Percentiles rank a stretch among this genome's conserved stretches.
Evolutionary conservation across 2,329 filamentous ascomycete species (phyloP).

Genomic region (Aspergillus niger): DNA sequence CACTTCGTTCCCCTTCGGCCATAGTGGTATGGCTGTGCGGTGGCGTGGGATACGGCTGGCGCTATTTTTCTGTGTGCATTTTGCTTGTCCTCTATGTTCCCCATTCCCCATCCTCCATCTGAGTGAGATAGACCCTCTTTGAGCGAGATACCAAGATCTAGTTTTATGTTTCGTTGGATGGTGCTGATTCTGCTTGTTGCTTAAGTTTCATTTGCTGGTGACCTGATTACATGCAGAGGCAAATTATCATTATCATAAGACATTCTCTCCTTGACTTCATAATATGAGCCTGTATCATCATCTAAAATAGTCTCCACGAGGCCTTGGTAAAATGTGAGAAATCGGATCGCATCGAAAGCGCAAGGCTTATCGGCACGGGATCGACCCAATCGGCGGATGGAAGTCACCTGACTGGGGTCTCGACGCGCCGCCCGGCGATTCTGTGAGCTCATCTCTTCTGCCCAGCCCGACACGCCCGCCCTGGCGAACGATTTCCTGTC

Average conservation of each 20-base stretch:
- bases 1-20: constrained; percentile 21
- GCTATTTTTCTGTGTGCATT: constrained; percentile 38
- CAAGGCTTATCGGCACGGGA: constrained; percentile 19
- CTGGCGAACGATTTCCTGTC: constrained; percentile 16
- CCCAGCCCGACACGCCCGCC: constrained; percentile 29
- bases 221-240: constrained; percentile 5
- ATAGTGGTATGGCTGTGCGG: constrained; percentile 36
- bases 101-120: constrained; percentile 31
- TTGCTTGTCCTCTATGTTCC: constrained; percentile 31
- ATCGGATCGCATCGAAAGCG: not conserved
- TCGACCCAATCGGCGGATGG: constrained; percentile 14
- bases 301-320: not conserved
- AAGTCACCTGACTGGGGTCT: constrained; percentile 34
- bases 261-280: not conserved
- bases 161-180: constrained; percentile 30
- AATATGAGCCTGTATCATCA: not conserved
- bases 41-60: constrained; percentile 40
- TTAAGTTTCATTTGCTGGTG: constrained; percentile 6
- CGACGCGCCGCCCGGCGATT: constrained; percentile 32
- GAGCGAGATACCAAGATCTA: constrained; percentile 46
- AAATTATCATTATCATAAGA: constrained; percentile 18
- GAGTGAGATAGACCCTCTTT: constrained; percentile 42
- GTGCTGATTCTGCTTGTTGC: constrained; percentile 14
- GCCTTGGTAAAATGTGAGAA: not conserved
- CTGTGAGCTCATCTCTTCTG: constrained; percentile 33